phyloP scores from a whole-genome alignment of 2,329 filamentous ascomycete species.

The Pseudovirgaria hyperparasitica region DNA sequence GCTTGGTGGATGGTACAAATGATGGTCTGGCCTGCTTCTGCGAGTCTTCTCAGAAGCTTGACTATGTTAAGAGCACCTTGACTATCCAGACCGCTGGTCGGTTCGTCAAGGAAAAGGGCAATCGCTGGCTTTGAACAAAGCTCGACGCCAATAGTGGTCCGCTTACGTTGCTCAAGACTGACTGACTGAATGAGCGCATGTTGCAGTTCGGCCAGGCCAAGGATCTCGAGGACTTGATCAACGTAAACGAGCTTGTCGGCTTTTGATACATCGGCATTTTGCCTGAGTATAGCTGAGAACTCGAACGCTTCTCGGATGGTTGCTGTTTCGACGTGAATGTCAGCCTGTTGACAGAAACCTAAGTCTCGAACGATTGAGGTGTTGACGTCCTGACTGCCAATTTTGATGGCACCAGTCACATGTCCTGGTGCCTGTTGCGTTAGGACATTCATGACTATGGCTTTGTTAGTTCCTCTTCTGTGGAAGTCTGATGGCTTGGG shows the following conservation, averaged over 20 bases:
- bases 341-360: too few relatives aligned
- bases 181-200: conserved; percentile 53
- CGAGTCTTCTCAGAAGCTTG: conserved; percentile 63
- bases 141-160: conserved; percentile 51
- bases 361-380: too few relatives aligned
- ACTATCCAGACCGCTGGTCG: conserved; percentile 61
- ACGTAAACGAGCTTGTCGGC: conserved; percentile 53
- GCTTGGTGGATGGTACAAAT: conserved; percentile 88
- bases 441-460: too few relatives aligned
- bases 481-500: too few relatives aligned
- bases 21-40: conserved; percentile 72
- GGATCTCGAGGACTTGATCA: conserved; percentile 50
- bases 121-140: conserved; percentile 55
- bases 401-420: too few relatives aligned
- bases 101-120: conserved; percentile 67
- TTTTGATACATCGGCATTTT: conserved; percentile 44
- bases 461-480: too few relatives aligned
- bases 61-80: conserved; percentile 67
- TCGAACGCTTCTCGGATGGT: conserved; percentile 54
- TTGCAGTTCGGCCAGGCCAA: conserved; percentile 54
- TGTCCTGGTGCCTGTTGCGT: too few relatives aligned
- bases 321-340: conserved; percentile 48
- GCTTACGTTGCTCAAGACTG: conserved; percentile 54
- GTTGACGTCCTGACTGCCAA: too few relatives aligned
- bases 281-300: conserved; percentile 53